These are phyloP conservation scores for Speleostelium caveatum DNA, from an alignment of 78 protist genomes.

Conservation along the genomic window DNA sequence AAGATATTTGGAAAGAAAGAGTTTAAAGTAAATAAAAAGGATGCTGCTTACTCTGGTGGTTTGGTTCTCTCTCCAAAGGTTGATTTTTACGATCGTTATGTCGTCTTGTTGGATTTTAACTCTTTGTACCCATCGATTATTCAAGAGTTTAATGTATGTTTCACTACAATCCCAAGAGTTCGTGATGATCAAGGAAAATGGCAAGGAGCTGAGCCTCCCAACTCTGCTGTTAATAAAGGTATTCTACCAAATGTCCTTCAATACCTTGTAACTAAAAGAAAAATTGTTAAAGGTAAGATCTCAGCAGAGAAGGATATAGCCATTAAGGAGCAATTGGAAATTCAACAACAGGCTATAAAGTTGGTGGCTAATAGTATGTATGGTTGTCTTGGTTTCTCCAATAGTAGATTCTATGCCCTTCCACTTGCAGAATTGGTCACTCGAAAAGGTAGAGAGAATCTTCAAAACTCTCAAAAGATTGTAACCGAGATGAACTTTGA, in stretches of 20 bases:
- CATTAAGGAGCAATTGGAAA: slow-evolving; percentile 77
- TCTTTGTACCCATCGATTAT: slow-evolving; percentile 99
- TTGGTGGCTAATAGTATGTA: slow-evolving; percentile 97
- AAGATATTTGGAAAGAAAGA: slow-evolving; percentile 18
- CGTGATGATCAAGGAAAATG: slow-evolving; percentile 35
- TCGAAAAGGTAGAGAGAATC: slow-evolving; percentile 93
- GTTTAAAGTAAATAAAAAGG: not conserved
- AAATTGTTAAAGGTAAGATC: slow-evolving; percentile 81
- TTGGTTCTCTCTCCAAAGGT: slow-evolving; percentile 97
- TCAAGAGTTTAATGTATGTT: slow-evolving; percentile 98
- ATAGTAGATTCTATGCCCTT: slow-evolving; percentile 97
- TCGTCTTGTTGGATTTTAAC: slow-evolving; percentile 99
- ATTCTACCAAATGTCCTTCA: slow-evolving; percentile 91
- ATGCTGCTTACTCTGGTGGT: slow-evolving; percentile 93
- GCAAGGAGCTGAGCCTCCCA: slow-evolving; percentile 72
- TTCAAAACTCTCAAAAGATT: slow-evolving; percentile 80
- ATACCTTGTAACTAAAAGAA: slow-evolving; percentile 59
- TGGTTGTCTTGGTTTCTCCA: slow-evolving; percentile 98
- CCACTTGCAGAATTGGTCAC: slow-evolving; percentile 98
- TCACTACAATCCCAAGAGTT: slow-evolving; percentile 93
- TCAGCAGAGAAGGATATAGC: slow-evolving; percentile 28
- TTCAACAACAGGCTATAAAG: slow-evolving; percentile 84
- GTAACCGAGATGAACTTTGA: slow-evolving; percentile 57
- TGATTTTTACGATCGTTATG: slow-evolving; percentile 95
- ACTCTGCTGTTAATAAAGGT: slow-evolving; percentile 54